Evolutionary conservation across 129 eudicot species (phyloP), one percentile per base, ranked within the genome.

Genomic region (Flaveria brownii): DNA sequence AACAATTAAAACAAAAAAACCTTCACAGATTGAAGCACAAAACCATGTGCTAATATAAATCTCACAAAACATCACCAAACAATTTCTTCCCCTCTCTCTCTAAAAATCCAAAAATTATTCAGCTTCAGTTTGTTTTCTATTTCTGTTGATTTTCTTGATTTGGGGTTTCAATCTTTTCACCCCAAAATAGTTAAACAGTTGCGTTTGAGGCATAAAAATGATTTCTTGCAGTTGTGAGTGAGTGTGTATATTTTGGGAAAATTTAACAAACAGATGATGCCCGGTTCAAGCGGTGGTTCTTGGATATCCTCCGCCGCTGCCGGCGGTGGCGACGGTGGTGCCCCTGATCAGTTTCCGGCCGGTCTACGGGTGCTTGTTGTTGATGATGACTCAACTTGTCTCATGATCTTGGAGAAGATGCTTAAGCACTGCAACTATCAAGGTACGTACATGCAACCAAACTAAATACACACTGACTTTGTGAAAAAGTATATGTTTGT

Each of bases 351-450:
- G 79, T 88, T 88, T 82, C 92, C 92, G 49, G 88, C 80, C 49
- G 90, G 92, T 45, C 84, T 88, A 68, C 74, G 92, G 60, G 92
- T 88, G 68, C 84, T 88, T 57, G 90, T 88, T 10, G 92, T 88
- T 15, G 92, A 88, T 66, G 92, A 88, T 76, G 86, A 88, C 83
- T 83, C 88, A 55, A 85, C 87, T 78, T 88, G 92, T 82, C 90
- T 88, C 65, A 81, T 46, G 76, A 65, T 88, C 70, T 71, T 88
- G 61, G 90, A 88, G 10, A 83, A 80, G 79, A 83, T 88, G 68
- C 90, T 88, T 67, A 70, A 81, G 50, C 78, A 77, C 42, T 88
- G 92, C 79, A 84, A 85, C 80, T 88, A 88, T 79, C 81, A 85
- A 75, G 92, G 90, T 12, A 36, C 7, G 41, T 4, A 36, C 41